These are phyloP conservation scores for Ascochyta lentis DNA, from an alignment of 2,329 filamentous ascomycete species.

Conservation along the genomic window DNA sequence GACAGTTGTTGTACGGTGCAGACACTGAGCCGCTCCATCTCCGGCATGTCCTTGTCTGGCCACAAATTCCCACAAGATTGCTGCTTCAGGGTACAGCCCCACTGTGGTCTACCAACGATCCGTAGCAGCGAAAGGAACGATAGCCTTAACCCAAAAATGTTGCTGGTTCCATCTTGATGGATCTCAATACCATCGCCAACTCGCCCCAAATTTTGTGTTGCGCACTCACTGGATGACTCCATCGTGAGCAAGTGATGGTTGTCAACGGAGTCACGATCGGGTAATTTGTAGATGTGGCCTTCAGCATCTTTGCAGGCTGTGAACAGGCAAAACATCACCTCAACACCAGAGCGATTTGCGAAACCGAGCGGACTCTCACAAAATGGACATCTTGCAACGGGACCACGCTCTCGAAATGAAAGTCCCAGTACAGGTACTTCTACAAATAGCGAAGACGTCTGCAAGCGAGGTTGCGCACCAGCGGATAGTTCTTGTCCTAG, in stretches of 20 bases:
- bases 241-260: background rate
- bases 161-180: background rate
- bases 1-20: background rate
- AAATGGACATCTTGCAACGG: background rate
- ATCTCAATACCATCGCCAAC: background rate
- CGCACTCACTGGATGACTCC: background rate
- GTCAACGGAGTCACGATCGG: background rate
- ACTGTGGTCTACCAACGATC: background rate
- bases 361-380: background rate
- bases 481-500: background rate
- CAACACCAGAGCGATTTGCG: background rate
- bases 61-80: background rate
- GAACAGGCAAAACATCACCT: background rate
- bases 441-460: background rate
- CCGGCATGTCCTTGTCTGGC: background rate
- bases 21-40: background rate
- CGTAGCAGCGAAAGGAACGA: background rate
- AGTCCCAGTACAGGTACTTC: background rate
- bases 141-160: background rate
- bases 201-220: background rate
- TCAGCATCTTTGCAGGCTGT: background rate
- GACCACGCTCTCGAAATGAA: background rate
- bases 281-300: background rate
- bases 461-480: background rate
- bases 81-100: background rate